phyloP scores from a whole-genome alignment of 495 filamentous ascomycete genomes.

The Xylaria cubensis region DNA sequence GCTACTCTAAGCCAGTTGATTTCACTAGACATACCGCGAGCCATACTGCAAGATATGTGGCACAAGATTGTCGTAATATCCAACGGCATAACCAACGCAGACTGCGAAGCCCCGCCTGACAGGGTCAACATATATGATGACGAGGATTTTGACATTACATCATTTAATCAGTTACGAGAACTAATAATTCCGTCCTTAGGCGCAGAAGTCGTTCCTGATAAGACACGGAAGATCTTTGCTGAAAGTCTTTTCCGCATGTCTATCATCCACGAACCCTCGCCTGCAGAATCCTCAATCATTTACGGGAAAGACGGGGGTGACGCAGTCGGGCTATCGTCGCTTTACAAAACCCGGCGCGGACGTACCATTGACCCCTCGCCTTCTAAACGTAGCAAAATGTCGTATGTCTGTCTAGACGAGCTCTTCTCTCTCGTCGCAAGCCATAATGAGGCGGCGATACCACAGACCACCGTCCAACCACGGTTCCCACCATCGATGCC shows the following conservation, averaged over 20 bases:
- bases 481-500: conserved; percentile 28
- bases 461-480: conserved; percentile 38
- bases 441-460: conserved; percentile 44
- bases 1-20: conserved; percentile 68
- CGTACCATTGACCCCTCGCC: conserved; percentile 72
- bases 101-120: conserved; percentile 51
- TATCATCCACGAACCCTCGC: conserved; percentile 74
- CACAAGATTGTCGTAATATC: conserved; percentile 63
- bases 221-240: conserved; percentile 71
- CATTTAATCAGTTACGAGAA: conserved; percentile 69
- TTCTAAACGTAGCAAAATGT: conserved; percentile 71
- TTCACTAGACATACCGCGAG: conserved; percentile 56
- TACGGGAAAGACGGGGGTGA: conserved; percentile 40
- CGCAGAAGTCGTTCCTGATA: conserved; percentile 65
- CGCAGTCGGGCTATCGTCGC: conserved; percentile 57
- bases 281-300: conserved; percentile 65
- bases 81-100: conserved; percentile 65
- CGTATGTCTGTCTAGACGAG: conserved; percentile 80
- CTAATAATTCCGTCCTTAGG: conserved; percentile 81
- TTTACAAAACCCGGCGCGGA: conserved; percentile 71
- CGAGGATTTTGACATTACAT: conserved; percentile 79
- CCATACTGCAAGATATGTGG: conserved; percentile 62
- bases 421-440: conserved; percentile 74
- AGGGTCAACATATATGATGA: conserved; percentile 61
- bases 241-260: conserved; percentile 82